phyloP scores from a whole-genome alignment of 768 basidiomycete species.

The Leucosporidium yakuticum region DNA sequence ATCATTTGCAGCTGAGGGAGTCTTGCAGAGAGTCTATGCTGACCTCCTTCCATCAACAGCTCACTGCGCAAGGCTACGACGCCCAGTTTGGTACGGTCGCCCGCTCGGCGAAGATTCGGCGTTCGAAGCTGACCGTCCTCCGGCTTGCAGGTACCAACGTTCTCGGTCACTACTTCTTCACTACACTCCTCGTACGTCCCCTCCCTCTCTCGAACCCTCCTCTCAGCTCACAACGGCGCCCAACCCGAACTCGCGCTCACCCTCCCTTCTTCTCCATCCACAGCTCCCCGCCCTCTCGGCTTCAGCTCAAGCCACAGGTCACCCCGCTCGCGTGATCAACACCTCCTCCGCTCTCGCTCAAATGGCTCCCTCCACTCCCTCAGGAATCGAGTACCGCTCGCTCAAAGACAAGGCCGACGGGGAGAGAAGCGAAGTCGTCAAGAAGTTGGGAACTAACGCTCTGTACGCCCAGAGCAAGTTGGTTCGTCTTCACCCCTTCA shows the following conservation, averaged over 20 bases:
- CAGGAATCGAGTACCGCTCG: background rate
- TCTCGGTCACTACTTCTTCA: slow-evolving; percentile 28
- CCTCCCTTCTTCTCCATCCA: too few relatives aligned
- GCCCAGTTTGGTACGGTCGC: slow-evolving; percentile 41
- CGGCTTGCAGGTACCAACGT: slow-evolving; percentile 26
- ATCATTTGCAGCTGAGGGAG: too few relatives aligned
- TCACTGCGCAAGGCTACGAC: slow-evolving; percentile 42
- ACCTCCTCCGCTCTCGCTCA: slow-evolving; percentile 1
- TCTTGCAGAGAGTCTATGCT: too few relatives aligned
- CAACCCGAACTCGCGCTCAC: too few relatives aligned
- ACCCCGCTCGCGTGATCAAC: slow-evolving; percentile 8
- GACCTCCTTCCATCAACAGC: background rate
- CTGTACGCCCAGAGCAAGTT: slow-evolving; percentile 7
- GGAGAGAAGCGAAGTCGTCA: background rate
- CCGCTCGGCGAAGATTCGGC: too few relatives aligned
- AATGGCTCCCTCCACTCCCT: background rate
- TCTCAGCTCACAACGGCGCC: too few relatives aligned
- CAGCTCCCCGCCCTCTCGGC: background rate
- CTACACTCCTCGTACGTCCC: slow-evolving; percentile 7
- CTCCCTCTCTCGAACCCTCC: too few relatives aligned
- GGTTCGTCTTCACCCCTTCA: slow-evolving; percentile 32
- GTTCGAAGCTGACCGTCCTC: too few relatives aligned
- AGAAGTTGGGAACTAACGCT: background rate
- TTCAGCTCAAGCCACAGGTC: background rate
- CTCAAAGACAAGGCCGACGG: background rate